A percentile compares a stretch with the other conserved stretches of the same genome.
Evolutionary conservation across 2,329 filamentous ascomycete genomes (phyloP).

Genomic region (Neopestalotiopsis rosae): DNA sequence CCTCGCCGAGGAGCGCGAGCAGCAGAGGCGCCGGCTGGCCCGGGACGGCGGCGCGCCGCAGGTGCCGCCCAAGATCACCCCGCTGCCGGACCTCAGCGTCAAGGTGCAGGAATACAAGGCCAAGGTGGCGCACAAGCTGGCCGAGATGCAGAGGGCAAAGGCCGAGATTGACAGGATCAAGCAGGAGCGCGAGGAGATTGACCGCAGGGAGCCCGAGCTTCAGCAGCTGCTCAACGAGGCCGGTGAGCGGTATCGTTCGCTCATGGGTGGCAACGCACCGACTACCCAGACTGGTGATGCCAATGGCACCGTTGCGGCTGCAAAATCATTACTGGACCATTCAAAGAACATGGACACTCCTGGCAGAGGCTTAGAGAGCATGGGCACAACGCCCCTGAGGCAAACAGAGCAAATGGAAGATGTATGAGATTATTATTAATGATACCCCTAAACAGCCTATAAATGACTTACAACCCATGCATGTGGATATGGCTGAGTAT

Average conservation of each 20-base stretch:
- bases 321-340: constrained; percentile 32
- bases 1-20: constrained; percentile 52
- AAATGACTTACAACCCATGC: constrained; percentile 1
- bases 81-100: constrained; percentile 74
- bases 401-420: constrained; percentile 37
- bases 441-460: constrained; percentile 25
- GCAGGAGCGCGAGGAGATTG: constrained; percentile 66
- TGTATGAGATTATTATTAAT: constrained; percentile 18
- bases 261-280: constrained; percentile 17
- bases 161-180: constrained; percentile 64
- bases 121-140: constrained; percentile 68
- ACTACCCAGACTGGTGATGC: neutral
- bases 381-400: constrained; percentile 49
- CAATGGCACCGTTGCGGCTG: constrained; percentile 26
- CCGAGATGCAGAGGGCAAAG: constrained; percentile 51
- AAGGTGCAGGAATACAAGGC: constrained; percentile 68
- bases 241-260: constrained; percentile 65
- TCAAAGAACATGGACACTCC: constrained; percentile 24
- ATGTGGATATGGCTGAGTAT: neutral
- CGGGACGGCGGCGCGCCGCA: constrained; percentile 42
- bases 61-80: constrained; percentile 72
- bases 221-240: constrained; percentile 82
- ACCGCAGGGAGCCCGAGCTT: constrained; percentile 76
- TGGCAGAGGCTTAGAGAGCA: constrained; percentile 50
- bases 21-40: constrained; percentile 42